Evolutionary conservation across 257 asterid species (phyloP).

Genomic region (Solanum chmielewskii): DNA sequence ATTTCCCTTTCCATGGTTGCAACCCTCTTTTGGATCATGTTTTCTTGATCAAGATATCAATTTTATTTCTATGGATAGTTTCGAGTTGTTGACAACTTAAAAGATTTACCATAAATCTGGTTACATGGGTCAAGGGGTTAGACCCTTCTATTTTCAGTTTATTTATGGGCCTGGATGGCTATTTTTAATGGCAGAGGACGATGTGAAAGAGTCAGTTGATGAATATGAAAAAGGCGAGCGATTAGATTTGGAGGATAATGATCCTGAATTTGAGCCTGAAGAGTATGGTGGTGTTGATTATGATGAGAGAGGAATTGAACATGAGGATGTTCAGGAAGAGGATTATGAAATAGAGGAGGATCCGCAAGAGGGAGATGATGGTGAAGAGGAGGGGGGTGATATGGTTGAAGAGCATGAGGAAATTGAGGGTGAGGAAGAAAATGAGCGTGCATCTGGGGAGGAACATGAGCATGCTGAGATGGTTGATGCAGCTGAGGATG

Average conservation of each 20-base stretch:
- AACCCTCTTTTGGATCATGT: neutral
- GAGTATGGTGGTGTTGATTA: constrained; percentile 72
- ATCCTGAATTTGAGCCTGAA: constrained; percentile 91
- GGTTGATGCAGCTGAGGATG: constrained; percentile 74
- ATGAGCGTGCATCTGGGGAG: constrained; percentile 21
- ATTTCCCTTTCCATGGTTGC: neutral
- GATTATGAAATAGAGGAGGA: constrained; percentile 58
- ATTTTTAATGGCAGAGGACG: constrained; percentile 45
- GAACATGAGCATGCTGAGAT: constrained; percentile 34
- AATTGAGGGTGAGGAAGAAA: constrained; percentile 62
- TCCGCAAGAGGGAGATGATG: constrained; percentile 41
- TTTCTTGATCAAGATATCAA: neutral
- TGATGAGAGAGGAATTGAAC: constrained; percentile 83
- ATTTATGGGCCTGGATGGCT: constrained; percentile 21
- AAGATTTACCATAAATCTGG: neutral
- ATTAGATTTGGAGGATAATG: constrained; percentile 92
- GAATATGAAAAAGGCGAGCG: constrained; percentile 82
- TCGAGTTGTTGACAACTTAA: neutral
- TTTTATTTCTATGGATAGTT: neutral
- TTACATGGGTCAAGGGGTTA: neutral
- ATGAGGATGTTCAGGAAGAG: constrained; percentile 49
- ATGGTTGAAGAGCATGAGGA: constrained; percentile 52
- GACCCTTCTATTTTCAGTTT: constrained; percentile 8
- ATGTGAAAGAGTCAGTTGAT: constrained; percentile 52
- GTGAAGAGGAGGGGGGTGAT: constrained; percentile 58